phyloP scores from a whole-genome alignment of 2,329 filamentous ascomycete genomes.

The Colletotrichum acutatum region DNA sequence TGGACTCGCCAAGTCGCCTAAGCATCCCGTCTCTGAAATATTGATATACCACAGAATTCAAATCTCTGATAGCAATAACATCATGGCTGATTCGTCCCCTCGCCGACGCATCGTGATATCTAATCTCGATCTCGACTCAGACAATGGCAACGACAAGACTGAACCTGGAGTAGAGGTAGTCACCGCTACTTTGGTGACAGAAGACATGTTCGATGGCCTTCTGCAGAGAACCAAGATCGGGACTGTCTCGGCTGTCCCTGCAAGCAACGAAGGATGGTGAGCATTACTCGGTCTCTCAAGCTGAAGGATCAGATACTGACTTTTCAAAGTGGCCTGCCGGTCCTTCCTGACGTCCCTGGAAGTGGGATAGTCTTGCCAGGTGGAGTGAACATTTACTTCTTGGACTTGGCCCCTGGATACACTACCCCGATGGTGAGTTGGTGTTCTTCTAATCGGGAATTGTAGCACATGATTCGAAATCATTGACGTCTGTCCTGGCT shows the following conservation, averaged over 20 bases:
- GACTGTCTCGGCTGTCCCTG: constrained; percentile 42
- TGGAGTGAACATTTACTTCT: constrained; percentile 14
- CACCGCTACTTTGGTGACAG: neutral
- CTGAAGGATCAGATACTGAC: no score
- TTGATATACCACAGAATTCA: neutral
- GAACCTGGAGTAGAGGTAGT: constrained; percentile 12
- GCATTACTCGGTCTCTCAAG: no score
- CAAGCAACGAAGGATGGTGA: constrained; percentile 1
- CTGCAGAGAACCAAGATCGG: constrained; percentile 40
- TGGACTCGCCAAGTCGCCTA: neutral
- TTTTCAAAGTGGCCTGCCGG: neutral
- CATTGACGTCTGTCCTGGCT: neutral
- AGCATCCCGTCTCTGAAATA: neutral
- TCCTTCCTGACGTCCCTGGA: neutral
- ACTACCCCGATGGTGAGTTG: constrained; percentile 12
- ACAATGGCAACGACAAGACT: neutral
- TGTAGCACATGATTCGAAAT: no score
- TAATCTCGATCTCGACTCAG: neutral
- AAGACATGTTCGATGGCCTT: neutral
- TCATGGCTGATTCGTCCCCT: neutral
- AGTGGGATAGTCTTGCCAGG: constrained; percentile 12
- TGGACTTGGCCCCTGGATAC: constrained; percentile 7
- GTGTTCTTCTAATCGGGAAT: no score
- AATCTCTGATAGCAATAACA: no score
- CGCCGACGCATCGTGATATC: constrained; percentile 16